phyloP scores from a whole-genome alignment of 2,329 filamentous ascomycete species.

The Fusarium sublunatum region DNA sequence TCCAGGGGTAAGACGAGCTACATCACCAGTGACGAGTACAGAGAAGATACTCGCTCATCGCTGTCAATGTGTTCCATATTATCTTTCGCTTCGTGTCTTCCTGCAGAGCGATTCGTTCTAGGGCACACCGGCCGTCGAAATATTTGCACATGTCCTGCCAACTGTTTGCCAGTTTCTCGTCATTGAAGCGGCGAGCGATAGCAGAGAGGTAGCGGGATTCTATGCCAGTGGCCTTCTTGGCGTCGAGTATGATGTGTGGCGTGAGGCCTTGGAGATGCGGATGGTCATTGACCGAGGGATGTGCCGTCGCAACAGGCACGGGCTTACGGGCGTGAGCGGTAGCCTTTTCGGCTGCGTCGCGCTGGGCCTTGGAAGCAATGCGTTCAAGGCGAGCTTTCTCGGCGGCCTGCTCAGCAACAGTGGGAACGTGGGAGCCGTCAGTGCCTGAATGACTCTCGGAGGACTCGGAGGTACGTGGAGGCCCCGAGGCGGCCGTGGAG shows the following conservation, averaged over 20 bases:
- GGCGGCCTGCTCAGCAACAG: slow-evolving; percentile 66
- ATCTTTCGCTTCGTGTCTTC: slow-evolving; percentile 90
- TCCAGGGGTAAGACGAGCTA: not conserved
- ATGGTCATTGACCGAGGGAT: slow-evolving; percentile 68
- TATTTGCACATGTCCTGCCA: slow-evolving; percentile 85
- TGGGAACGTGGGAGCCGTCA: slow-evolving; percentile 46
- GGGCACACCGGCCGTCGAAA: slow-evolving; percentile 84
- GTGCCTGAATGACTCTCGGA: slow-evolving; percentile 42
- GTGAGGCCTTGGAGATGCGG: slow-evolving; percentile 66
- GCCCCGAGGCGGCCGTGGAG: slow-evolving; percentile 20
- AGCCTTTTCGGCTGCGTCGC: slow-evolving; percentile 66
- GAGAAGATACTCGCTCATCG: slow-evolving; percentile 76
- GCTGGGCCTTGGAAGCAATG: slow-evolving; percentile 65
- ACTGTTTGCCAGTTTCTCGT: slow-evolving; percentile 69
- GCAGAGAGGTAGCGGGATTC: slow-evolving; percentile 79
- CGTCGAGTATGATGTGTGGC: slow-evolving; percentile 79
- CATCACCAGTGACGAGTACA: slow-evolving; percentile 75
- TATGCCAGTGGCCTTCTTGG: slow-evolving; percentile 79
- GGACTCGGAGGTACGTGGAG: slow-evolving; percentile 44
- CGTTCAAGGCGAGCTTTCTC: slow-evolving; percentile 71
- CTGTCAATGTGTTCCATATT: slow-evolving; percentile 73
- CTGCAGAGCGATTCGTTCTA: slow-evolving; percentile 87
- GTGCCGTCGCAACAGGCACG: slow-evolving; percentile 60
- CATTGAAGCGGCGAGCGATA: slow-evolving; percentile 65
- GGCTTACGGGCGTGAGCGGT: slow-evolving; percentile 65